phyloP scores from a whole-genome alignment of 2,329 filamentous ascomycete genomes.

The Sporothrix dimorphospora region DNA sequence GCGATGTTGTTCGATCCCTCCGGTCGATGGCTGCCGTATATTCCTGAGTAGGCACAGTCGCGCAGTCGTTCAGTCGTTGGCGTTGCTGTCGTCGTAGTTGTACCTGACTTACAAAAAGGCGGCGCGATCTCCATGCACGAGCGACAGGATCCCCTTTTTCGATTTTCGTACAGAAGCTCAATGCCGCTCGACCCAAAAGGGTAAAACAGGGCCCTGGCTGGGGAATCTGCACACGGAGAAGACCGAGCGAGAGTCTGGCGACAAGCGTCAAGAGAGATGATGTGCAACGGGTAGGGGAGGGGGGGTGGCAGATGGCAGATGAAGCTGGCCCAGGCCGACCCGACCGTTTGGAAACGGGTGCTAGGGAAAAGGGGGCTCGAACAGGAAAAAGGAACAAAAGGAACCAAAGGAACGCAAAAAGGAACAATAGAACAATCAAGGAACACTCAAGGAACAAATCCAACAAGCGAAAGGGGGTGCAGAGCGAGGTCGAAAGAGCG shows the following conservation, averaged over 20 bases:
- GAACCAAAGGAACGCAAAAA: constrained; percentile 13
- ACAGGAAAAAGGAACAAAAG: constrained; percentile 12
- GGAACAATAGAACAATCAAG: constrained; percentile 25
- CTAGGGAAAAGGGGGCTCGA: constrained; percentile 7
- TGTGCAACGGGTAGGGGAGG: neutral
- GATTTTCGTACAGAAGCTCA: neutral
- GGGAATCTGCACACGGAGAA: constrained; percentile 23
- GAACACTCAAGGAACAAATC: constrained; percentile 23
- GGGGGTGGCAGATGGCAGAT: neutral
- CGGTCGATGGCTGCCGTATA: neutral
- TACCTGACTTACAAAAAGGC: neutral
- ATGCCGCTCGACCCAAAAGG: neutral
- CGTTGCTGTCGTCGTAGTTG: constrained; percentile 1
- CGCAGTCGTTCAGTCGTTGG: too few species aligned
- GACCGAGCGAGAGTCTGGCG: constrained; percentile 20
- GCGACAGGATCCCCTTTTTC: neutral
- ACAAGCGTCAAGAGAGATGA: neutral
- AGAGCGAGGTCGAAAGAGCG: constrained; percentile 18
- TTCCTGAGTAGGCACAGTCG: neutral
- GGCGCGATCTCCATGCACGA: constrained; percentile 14
- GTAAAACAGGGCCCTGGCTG: constrained; percentile 3
- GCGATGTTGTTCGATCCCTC: neutral
- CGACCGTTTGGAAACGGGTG: constrained; percentile 31
- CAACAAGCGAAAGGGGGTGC: constrained; percentile 16
- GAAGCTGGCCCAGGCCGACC: constrained; percentile 18